A percentile compares a stretch with the other conserved stretches of the same genome.
Conservation (phyloP, 2,329 filamentous ascomycete species). For the Pestalotiopsis sp. region DNA sequence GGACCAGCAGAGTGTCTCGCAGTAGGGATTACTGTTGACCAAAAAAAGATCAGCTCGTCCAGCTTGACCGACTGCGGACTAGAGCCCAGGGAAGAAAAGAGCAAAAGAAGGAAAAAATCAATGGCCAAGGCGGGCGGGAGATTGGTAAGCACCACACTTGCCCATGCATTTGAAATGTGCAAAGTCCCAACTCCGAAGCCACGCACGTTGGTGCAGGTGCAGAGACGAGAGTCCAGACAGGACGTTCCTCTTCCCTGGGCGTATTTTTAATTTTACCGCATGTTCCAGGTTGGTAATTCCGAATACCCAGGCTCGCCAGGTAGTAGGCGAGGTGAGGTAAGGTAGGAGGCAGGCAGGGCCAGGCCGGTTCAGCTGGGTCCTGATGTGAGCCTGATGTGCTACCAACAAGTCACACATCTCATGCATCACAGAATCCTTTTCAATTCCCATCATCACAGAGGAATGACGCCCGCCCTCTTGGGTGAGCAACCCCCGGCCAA, state of each 20-base stretch:
- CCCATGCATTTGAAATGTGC: background rate
- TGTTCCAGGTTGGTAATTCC: background rate
- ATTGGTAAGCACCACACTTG: slow-evolving; percentile 5
- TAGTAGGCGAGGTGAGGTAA: background rate
- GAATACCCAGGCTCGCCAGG: background rate
- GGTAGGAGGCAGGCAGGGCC: background rate
- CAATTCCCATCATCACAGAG: background rate
- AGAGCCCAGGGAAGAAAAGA: background rate
- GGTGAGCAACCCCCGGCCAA: background rate
- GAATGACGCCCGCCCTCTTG: background rate
- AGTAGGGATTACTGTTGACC: background rate
- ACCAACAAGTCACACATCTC: background rate
- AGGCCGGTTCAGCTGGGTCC: background rate
- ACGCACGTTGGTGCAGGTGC: slow-evolving; percentile 2
- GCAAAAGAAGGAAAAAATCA: background rate
- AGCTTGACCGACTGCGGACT: background rate
- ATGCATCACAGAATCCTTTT: background rate
- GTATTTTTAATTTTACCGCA: background rate
- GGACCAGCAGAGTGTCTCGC: slow-evolving; percentile 1
- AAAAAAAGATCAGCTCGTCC: background rate
- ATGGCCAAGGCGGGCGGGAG: background rate
- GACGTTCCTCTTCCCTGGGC: background rate
- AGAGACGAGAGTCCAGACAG: background rate
- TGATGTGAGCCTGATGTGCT: background rate
- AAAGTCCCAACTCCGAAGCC: slow-evolving; percentile 5